Conservation (phyloP, 1,284 basidiomycete species). For the Prillingera fragicola region DNA sequence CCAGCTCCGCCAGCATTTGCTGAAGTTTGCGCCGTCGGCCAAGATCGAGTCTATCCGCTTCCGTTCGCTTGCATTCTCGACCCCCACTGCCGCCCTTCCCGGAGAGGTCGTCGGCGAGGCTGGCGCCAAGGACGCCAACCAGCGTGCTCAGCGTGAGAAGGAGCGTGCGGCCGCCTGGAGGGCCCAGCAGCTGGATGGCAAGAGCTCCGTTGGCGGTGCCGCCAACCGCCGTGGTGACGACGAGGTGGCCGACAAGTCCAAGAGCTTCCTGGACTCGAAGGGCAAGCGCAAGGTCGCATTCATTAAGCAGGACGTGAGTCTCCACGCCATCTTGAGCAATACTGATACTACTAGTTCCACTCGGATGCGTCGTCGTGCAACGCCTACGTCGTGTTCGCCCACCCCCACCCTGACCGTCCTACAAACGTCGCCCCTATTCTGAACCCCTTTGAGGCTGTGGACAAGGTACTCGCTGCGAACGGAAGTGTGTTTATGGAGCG, state of each 20-base stretch:
- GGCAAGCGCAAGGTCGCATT: conserved; percentile 94
- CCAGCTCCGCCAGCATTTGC: conserved; percentile 53
- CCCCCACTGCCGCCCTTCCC: conserved; percentile 63
- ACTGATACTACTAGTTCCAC: conserved; percentile 55
- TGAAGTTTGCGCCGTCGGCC: conserved; percentile 61
- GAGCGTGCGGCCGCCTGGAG: conserved; percentile 60
- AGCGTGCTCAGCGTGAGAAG: conserved; percentile 44
- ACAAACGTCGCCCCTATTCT: conserved; percentile 60
- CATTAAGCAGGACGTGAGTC: conserved; percentile 69
- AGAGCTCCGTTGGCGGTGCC: conserved; percentile 50
- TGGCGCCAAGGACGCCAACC: conserved; percentile 29
- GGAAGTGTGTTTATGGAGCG: conserved; percentile 68
- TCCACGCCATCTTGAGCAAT: background rate
- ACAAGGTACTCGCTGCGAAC: conserved; percentile 61
- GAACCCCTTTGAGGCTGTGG: conserved; percentile 64
- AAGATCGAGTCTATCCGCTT: conserved; percentile 84
- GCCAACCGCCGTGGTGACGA: conserved; percentile 45
- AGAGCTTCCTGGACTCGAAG: conserved; percentile 63
- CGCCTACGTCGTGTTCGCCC: conserved; percentile 82
- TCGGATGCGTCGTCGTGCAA: conserved; percentile 64
- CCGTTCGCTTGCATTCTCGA: conserved; percentile 80
- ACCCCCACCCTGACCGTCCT: conserved; percentile 53
- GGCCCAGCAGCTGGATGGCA: conserved; percentile 45
- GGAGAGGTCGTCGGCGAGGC: conserved; percentile 47
- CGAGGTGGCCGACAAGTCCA: conserved; percentile 37